Base-by-base conservation (phyloP, 2,329 filamentous ascomycete species). In the Gremmenia infestans region DNA sequence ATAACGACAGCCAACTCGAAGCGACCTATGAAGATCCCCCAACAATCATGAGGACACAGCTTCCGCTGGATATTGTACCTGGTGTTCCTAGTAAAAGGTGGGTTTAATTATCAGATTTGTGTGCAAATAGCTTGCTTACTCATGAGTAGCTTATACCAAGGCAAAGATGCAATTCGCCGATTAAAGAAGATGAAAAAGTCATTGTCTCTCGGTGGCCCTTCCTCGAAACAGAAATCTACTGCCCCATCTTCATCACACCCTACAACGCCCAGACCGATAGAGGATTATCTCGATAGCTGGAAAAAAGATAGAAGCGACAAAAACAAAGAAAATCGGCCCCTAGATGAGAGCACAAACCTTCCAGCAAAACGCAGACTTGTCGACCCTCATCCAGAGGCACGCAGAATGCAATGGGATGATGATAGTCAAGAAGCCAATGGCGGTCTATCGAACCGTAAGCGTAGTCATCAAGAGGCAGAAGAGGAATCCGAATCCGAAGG, bases 311-410 rank as follows among this genome's bases (percentile, higher is more conserved):
- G 22, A 9, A 53, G 56, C 19, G 63, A 67, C 15, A 64, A 63
- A 42, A 67, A 69, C 19, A 70, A 70, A 53, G 68, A 70, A 47
- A 70, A 70, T 25, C 56, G 56, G 28, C 60, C 60, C 14, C 14
- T 52, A 9, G 8, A 25, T 35, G n/a, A 53, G 35, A 36, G 12
- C 19, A 22, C 28, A 11, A 47, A 15, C 9, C 45, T 14, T 7
- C 46, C 48, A 15, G 23, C 23, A 22, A 56, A 51, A 54, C 42
- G 52, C 40, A 63, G 59, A 14, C 48, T 63, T 9, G 45, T 63
- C 25, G 65, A 67, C 43, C 50, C 23, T 8, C 63, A 66, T 43
- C 43, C 56, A 6, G 49, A 53, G 54, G 63, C 61, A 7, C 47
- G 58, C 19, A 60, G 56, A 36, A 42, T 64, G 37, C 28, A 42